Evolutionary conservation across 257 asterid species (phyloP), one percentile per base, ranked within the genome.

Genomic region (Vinca minor): DNA sequence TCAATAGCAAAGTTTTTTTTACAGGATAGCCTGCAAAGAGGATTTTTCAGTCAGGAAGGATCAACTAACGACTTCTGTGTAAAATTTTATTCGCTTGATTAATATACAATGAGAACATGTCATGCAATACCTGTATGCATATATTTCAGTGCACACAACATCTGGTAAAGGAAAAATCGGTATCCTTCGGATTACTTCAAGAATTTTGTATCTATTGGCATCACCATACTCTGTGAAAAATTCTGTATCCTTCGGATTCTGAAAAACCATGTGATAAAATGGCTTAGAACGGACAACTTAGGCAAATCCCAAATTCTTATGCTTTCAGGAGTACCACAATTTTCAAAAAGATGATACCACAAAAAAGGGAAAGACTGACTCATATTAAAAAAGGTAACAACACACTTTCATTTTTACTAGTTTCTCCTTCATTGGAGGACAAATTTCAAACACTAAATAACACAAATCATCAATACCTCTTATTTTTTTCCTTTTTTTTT

Each of bases 101-200:
- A 11, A 70, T 52, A 25, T 11, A 52, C 58, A 52, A 52, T 11
- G 12, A 52, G 1, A 44, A 52, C 29, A 26, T 23, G 34, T n/a
- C 58, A 52, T 9, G 49, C 28, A 11, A 69, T 74, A 89, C 97
- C 97, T 63, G 97, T 85, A 68, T 90, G 97, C 96, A 90, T 90
- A 71, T 78, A 90, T 71, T 90, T 90, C 63, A 87, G 72, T 3
- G 97, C 95, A 36, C 97, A 85, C 9, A 90, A 74, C 97, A 90
- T 87, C 76, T 90, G 97, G 74, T 90, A 90, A 45, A 90, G 92
- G 70, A 90, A 90, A 77, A 90, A 90, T 2, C 95, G 92, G 62
- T 90, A 92, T 96, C 70, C 85, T 90, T 62, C 97, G 96, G 59
- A 90, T 76, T 46, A 90, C 83, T 76, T 90, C 97, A 76, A 87